phyloP scores from a whole-genome alignment of 2,329 filamentous ascomycete genomes.

The Pseudogymnoascus sp. region DNA sequence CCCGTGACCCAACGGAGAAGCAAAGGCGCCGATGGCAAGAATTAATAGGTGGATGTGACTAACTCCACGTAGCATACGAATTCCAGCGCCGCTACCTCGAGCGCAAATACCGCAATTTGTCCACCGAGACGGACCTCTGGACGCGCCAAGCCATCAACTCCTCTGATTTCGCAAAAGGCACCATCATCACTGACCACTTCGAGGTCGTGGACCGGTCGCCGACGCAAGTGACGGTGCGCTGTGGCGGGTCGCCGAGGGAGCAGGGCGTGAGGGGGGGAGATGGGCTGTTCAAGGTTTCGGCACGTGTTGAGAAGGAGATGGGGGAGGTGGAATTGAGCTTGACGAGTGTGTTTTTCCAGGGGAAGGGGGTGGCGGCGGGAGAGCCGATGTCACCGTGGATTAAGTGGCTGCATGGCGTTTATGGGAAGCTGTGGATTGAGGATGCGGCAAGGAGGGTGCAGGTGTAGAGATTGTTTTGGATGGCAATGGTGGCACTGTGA shows the following conservation, averaged over 20 bases:
- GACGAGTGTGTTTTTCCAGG: slow-evolving; percentile 54
- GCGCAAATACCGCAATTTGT: slow-evolving; percentile 47
- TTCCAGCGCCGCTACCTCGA: slow-evolving; percentile 50
- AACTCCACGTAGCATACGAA: slow-evolving; percentile 38
- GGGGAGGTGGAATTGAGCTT: slow-evolving; percentile 53
- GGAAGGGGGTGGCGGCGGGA: slow-evolving; percentile 34
- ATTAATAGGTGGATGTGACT: not conserved
- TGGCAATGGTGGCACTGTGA: not conserved
- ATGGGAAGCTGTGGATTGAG: slow-evolving; percentile 49
- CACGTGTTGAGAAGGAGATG: slow-evolving; percentile 51
- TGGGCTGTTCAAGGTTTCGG: slow-evolving; percentile 58
- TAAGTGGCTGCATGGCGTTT: slow-evolving; percentile 44
- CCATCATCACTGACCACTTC: slow-evolving; percentile 61
- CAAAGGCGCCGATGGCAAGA: not conserved
- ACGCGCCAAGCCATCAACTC: slow-evolving; percentile 42
- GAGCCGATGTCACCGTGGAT: slow-evolving; percentile 38
- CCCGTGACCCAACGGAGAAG: slow-evolving; percentile 7
- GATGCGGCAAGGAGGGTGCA: slow-evolving; percentile 34
- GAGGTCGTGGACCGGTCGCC: slow-evolving; percentile 58
- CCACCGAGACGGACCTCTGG: slow-evolving; percentile 55
- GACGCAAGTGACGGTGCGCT: slow-evolving; percentile 52
- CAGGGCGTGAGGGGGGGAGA: slow-evolving; percentile 48
- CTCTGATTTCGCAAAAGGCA: slow-evolving; percentile 54
- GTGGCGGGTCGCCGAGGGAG: slow-evolving; percentile 55
- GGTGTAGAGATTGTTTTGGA: not conserved